phyloP scores from a whole-genome alignment of 2,329 filamentous ascomycete species.

The Trichoderma asperellum region DNA sequence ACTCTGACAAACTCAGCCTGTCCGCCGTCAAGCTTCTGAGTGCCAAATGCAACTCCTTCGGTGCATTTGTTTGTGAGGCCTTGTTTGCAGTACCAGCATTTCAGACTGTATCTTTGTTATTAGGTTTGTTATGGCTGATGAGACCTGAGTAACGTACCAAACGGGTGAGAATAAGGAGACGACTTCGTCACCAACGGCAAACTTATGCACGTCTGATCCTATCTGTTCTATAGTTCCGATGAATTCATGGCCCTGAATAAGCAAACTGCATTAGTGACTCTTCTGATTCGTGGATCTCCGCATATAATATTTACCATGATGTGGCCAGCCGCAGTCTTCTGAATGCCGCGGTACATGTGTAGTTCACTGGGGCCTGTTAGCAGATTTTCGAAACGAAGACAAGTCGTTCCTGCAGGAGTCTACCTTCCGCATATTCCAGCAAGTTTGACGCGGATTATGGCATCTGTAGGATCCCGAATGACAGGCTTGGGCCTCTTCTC shows the following conservation, averaged over 20 bases:
- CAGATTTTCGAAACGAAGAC: background rate
- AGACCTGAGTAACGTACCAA: background rate
- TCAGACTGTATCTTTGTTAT: background rate
- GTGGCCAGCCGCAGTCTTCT: background rate
- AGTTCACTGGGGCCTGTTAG: background rate
- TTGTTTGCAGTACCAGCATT: conserved; percentile 11
- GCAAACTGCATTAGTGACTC: background rate
- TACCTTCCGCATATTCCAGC: conserved; percentile 18
- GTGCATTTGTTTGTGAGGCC: conserved; percentile 7
- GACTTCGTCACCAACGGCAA: conserved; percentile 2
- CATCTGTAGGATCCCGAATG: conserved; percentile 9
- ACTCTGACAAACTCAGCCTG: conserved; percentile 17
- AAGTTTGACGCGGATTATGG: background rate
- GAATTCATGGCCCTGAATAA: conserved; percentile 7
- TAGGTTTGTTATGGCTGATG: background rate
- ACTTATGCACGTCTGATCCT: background rate
- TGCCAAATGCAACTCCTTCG: conserved; percentile 12
- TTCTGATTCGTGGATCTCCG: too few relatives aligned
- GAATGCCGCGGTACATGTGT: conserved; percentile 3
- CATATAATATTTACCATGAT: background rate
- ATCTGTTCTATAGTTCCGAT: background rate
- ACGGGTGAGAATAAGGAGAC: conserved; percentile 13
- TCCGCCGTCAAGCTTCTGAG: conserved; percentile 13
- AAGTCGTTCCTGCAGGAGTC: background rate
- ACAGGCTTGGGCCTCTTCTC: background rate